These are phyloP conservation scores for Penicillium fuscoglaucum DNA, from an alignment of 2,329 filamentous ascomycete species.

Conservation along the genomic window DNA sequence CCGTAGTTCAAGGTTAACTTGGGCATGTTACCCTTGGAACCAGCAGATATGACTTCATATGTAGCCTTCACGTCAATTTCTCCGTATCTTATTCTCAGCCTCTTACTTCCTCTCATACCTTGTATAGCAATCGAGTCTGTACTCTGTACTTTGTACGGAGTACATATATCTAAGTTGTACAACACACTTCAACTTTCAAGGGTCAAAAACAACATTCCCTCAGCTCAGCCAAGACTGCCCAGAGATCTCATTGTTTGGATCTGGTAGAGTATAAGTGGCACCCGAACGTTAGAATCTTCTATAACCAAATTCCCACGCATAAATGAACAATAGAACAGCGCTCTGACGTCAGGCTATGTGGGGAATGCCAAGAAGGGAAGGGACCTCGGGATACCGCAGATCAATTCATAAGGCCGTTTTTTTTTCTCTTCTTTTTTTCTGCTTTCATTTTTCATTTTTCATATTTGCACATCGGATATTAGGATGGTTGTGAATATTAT, in stretches of 20 bases:
- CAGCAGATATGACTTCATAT: constrained; percentile 3
- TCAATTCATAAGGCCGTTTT: not conserved
- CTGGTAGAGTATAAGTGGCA: not conserved
- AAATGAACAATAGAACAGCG: not conserved
- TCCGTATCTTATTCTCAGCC: not conserved
- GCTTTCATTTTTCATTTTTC: not conserved
- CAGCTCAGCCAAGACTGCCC: not conserved
- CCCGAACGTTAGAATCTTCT: not conserved
- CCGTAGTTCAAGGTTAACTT: not conserved
- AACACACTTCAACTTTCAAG: not conserved
- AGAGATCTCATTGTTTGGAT: not conserved
- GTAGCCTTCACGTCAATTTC: not conserved
- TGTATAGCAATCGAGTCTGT: not conserved
- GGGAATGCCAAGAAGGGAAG: not conserved
- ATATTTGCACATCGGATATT: not conserved
- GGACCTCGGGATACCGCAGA: not conserved
- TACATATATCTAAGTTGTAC: not conserved
- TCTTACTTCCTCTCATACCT: not conserved
- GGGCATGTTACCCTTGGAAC: not conserved
- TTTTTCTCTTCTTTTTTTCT: not conserved
- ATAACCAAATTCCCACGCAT: not conserved
- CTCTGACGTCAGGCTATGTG: not conserved
- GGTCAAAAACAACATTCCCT: not conserved
- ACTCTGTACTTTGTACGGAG: not conserved
- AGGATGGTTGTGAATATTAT: no score